Conservation (phyloP, 768 basidiomycete genomes). For the button mushroom (Agaricus bisporus) region DNA sequence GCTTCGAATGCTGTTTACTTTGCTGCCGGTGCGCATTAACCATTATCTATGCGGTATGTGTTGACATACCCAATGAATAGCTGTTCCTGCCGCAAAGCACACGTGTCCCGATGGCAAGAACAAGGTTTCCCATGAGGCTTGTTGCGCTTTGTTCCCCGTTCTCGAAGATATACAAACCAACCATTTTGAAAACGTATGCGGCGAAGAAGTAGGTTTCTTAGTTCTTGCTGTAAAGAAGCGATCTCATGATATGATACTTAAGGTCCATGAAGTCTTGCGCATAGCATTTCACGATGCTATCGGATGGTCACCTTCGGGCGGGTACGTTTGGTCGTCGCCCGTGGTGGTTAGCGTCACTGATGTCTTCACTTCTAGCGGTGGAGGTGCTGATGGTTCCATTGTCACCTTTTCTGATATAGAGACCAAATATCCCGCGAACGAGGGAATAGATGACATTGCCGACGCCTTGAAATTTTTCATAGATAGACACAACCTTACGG, state of each 20-base stretch:
- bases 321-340: neutral
- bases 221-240: too few relatives aligned
- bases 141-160: slow-evolving; percentile 32
- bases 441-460: slow-evolving; percentile 36
- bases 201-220: slow-evolving; percentile 16
- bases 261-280: slow-evolving; percentile 16
- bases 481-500: slow-evolving; percentile 26
- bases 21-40: too few relatives aligned
- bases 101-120: slow-evolving; percentile 22
- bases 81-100: too few relatives aligned
- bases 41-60: too few relatives aligned
- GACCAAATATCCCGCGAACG: slow-evolving; percentile 35
- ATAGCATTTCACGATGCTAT: slow-evolving; percentile 38
- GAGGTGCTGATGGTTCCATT: slow-evolving; percentile 37
- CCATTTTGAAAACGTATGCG: slow-evolving; percentile 25
- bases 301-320: slow-evolving; percentile 26
- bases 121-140: slow-evolving; percentile 23
- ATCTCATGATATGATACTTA: too few relatives aligned
- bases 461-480: slow-evolving; percentile 29
- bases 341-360: neutral
- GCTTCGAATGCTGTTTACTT: too few relatives aligned
- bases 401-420: slow-evolving; percentile 38
- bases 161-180: slow-evolving; percentile 32
- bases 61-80: too few relatives aligned
- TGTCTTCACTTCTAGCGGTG: slow-evolving; percentile 11